Conservation (phyloP, 495 filamentous ascomycete species). For the Daldinia bambusicola region DNA sequence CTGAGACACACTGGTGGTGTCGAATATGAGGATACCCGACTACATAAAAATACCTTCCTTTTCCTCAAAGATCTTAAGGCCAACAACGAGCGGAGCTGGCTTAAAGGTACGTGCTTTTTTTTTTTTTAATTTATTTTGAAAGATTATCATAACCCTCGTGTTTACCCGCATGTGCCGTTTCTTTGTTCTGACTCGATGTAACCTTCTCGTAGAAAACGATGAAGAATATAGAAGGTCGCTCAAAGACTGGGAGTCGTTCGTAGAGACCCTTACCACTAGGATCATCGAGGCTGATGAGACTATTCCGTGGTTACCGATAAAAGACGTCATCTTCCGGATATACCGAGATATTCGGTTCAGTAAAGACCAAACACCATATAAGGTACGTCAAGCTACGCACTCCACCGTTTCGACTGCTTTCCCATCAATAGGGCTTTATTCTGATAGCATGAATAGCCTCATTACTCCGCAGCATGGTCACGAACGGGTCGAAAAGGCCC, state of each 20-base stretch:
- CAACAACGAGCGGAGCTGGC: constrained; percentile 84
- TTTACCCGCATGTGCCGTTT: neutral
- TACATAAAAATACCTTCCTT: constrained; percentile 84
- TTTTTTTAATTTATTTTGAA: too few species aligned
- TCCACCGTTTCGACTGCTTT: neutral
- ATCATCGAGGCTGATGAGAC: constrained; percentile 77
- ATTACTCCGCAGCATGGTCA: constrained; percentile 87
- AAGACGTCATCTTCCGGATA: constrained; percentile 88
- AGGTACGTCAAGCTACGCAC: constrained; percentile 59
- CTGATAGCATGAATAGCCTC: constrained; percentile 59
- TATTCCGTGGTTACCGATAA: constrained; percentile 82
- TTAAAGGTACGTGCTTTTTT: constrained; percentile 70
- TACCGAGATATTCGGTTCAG: constrained; percentile 84
- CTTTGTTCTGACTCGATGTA: neutral
- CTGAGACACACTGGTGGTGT: constrained; percentile 72
- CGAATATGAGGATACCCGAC: constrained; percentile 71
- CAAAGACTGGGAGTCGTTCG: constrained; percentile 81
- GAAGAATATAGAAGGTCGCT: constrained; percentile 77
- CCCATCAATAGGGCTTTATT: too few species aligned
- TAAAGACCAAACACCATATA: constrained; percentile 86
- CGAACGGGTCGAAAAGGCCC: constrained; percentile 86
- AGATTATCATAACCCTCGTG: too few species aligned
- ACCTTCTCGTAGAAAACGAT: constrained; percentile 71
- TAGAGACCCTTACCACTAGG: constrained; percentile 73
- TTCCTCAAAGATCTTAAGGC: constrained; percentile 79